Conservation (phyloP, 495 filamentous ascomycete genomes). For the Neurospora tetraspora region DNA sequence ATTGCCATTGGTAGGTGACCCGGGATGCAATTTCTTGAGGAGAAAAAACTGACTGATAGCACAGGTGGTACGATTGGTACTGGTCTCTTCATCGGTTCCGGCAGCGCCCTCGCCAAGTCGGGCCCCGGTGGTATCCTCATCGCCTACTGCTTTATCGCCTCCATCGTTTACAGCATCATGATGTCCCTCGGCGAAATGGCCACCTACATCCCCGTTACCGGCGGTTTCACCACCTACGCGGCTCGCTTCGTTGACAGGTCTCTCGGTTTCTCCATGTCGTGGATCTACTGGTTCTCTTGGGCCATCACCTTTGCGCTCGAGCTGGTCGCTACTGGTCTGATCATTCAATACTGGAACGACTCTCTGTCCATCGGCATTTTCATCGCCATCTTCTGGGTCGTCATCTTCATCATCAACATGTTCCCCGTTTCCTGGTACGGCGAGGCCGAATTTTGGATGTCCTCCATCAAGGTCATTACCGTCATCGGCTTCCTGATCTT, state of each 20-base stretch:
- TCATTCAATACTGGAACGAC: slow-evolving; percentile 66
- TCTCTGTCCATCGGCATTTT: slow-evolving; percentile 50
- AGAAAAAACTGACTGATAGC: background rate
- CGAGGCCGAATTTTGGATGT: slow-evolving; percentile 67
- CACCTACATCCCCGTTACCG: slow-evolving; percentile 63
- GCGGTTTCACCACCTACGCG: slow-evolving; percentile 66
- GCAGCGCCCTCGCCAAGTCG: slow-evolving; percentile 48
- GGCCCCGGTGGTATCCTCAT: slow-evolving; percentile 60
- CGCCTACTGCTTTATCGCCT: slow-evolving; percentile 59
- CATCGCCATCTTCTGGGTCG: slow-evolving; percentile 65
- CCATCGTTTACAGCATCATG: slow-evolving; percentile 53
- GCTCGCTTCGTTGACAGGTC: slow-evolving; percentile 62
- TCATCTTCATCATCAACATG: slow-evolving; percentile 57
- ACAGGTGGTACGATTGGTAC: slow-evolving; percentile 66
- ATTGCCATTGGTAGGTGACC: slow-evolving; percentile 2
- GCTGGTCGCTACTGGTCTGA: slow-evolving; percentile 60
- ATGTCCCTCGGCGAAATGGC: slow-evolving; percentile 58
- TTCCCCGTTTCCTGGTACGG: slow-evolving; percentile 60
- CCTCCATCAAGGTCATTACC: slow-evolving; percentile 65
- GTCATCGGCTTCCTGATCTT: slow-evolving; percentile 60
- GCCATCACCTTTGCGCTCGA: slow-evolving; percentile 64
- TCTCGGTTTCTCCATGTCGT: slow-evolving; percentile 70
- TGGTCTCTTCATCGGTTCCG: slow-evolving; percentile 64
- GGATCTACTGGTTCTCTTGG: slow-evolving; percentile 47
- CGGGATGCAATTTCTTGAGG: background rate